These are phyloP conservation scores for Nemania bipapillata DNA, from an alignment of 2,329 filamentous ascomycete species.

Conservation along the genomic window DNA sequence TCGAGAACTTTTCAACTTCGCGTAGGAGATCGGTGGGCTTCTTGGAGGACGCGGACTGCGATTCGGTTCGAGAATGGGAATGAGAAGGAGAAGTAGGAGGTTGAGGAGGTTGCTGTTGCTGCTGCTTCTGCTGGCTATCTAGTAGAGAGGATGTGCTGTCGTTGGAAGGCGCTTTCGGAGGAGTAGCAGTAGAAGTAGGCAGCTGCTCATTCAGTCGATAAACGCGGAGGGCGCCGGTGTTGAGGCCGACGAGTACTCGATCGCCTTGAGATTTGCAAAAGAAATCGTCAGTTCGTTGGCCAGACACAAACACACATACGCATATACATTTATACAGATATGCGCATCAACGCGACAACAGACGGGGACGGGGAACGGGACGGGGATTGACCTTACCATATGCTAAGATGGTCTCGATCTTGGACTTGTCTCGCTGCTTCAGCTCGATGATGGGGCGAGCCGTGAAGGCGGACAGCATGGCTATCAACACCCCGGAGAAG, in stretches of 20 bases:
- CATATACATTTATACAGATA: no score
- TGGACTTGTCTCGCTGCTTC: conserved; percentile 92
- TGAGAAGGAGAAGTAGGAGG: neutral
- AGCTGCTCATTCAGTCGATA: conserved; percentile 85
- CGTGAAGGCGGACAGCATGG: conserved; percentile 97
- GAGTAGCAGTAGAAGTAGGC: no score
- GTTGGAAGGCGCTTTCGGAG: conserved; percentile 49
- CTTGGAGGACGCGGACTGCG: conserved; percentile 38
- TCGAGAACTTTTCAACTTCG: conserved; percentile 93
- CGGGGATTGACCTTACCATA: no score
- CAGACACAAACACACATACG: neutral
- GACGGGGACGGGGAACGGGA: no score
- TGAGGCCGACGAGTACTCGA: conserved; percentile 89
- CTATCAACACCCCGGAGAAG: conserved; percentile 42
- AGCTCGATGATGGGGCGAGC: conserved; percentile 97
- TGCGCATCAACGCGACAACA: no score
- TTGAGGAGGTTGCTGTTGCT: neutral
- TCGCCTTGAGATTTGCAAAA: conserved; percentile 72
- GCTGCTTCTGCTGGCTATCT: conserved; percentile 18
- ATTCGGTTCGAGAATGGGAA: conserved; percentile 32
- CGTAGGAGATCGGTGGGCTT: conserved; percentile 84
- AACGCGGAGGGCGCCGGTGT: conserved; percentile 86
- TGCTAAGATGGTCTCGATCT: conserved; percentile 93
- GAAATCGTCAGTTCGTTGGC: neutral
- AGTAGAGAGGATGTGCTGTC: conserved; percentile 49